Base-by-base conservation (phyloP, 2,329 filamentous ascomycete species). In the Diaporthe sp. region DNA sequence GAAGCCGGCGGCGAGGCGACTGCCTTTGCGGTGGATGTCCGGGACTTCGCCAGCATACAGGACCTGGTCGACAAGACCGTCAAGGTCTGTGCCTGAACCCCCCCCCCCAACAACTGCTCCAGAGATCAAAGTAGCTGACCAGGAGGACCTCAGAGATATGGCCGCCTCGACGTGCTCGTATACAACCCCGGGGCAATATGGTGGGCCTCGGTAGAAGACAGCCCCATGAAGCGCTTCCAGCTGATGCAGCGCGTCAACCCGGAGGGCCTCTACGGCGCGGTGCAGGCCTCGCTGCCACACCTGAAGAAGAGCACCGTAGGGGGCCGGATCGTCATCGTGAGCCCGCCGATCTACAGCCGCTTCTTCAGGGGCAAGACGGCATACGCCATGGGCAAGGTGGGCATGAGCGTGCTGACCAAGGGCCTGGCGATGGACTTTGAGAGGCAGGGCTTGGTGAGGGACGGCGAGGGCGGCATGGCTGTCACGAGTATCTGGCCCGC, bases 151-250 rank as follows among this genome's bases (percentile, higher is more conserved):
- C 63, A 90, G 78, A 85, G 82, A 6, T 92, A 93, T 78, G 87
- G 88, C 56, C 89, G 88, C 30, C 85, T 97, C 4, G 94, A 97
- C 80, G 92, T 93, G 0, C 83, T 97, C 3, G 82, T 97, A 65
- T 97, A 97, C 86, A 97, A 97, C 81, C 92, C 92, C 0, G 94
- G 94, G 53, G 94, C 94, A 3, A 95, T 97, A 77, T 97, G 93
- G 92, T 96, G 94, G 94, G 89, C 92, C 0, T 89, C 92, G 1
- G 91, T 97, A 0, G 88, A 92, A 69, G 89, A 92, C 61, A 96
- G 94, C 0, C 92, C 93, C 0, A 85, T 93, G 77, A 93, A 93
- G 82, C 89, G 94, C n/a, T 96, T 94, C 84, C 91, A 92, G 81
- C 88, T 93, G 77, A 94, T 96, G 92, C 93, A 95, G 83, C 86